Conservation (phyloP, 2,329 filamentous ascomycete species). For the Metarhizium guizhouense region DNA sequence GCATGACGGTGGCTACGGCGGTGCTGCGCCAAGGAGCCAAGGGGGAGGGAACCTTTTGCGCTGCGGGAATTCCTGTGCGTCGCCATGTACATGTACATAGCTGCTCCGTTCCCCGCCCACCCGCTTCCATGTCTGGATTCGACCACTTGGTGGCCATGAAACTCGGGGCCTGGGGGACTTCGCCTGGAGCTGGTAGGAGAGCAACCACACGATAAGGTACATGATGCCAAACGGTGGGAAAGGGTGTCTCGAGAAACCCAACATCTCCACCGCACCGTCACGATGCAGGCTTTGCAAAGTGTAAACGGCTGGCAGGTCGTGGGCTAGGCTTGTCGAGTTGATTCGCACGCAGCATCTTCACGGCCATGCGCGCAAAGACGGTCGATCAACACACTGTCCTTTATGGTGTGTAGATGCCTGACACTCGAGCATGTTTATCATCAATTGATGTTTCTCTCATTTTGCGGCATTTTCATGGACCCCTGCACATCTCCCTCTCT, state of each 20-base stretch:
- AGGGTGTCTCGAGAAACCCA: too few relatives aligned
- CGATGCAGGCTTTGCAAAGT: neutral
- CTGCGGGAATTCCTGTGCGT: too few relatives aligned
- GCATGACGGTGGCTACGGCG: too few relatives aligned
- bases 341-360: too few relatives aligned
- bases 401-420: neutral
- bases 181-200: too few relatives aligned
- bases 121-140: too few relatives aligned
- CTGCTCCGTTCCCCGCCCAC: too few relatives aligned
- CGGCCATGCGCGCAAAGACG: neutral
- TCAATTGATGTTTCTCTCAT: neutral
- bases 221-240: too few relatives aligned
- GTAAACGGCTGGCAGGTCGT: neutral
- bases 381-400: neutral
- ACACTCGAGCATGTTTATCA: neutral
- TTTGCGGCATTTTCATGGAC: conserved; percentile 4
- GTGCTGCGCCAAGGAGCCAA: neutral
- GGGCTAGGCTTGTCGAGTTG: too few relatives aligned
- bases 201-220: neutral
- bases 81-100: too few relatives aligned
- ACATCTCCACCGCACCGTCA: neutral
- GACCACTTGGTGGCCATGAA: too few relatives aligned
- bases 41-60: neutral
- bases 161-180: too few relatives aligned
- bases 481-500: neutral